A percentile compares a stretch with the other conserved stretches of the same genome.
Evolutionary conservation across 139 green algal genomes (phyloP).

Genomic region (Closterium sp.): DNA sequence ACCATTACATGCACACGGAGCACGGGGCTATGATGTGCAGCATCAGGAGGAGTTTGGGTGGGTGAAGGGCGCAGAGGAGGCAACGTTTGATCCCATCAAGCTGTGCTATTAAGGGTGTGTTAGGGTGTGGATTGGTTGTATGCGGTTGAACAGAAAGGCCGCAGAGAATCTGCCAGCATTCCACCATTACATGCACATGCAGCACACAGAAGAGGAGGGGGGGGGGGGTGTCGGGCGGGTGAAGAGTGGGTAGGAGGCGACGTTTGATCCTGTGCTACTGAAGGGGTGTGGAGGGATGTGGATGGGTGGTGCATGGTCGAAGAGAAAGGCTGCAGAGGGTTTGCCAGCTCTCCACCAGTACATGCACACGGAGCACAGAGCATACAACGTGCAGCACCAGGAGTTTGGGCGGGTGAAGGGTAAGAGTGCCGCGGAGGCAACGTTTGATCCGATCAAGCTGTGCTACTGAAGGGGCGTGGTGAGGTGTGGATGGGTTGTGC

Average conservation of each 20-base stretch:
- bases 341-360: too few species aligned
- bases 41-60: too few species aligned
- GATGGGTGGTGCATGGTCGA: too few species aligned
- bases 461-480: neutral
- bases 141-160: neutral
- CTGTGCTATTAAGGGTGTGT: too few species aligned
- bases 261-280: too few species aligned
- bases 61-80: neutral
- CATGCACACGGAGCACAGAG: too few species aligned
- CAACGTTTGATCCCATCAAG: neutral
- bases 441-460: neutral
- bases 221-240: conserved; percentile 17
- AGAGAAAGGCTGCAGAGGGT: too few species aligned
- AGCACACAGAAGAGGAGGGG: conserved; percentile 33
- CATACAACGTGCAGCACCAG: too few species aligned
- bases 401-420: too few species aligned
- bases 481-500: neutral
- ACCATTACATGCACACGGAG: conserved; percentile 40
- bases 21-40: conserved; percentile 29
- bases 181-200: conserved; percentile 44
- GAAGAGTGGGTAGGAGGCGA: too few species aligned
- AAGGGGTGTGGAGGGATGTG: too few species aligned
- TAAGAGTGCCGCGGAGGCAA: neutral
- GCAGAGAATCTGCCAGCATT: conserved; percentile 25
- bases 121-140: too few species aligned